These are phyloP conservation scores for Rosa rugosa DNA, from an alignment of 306 rosid genomes.

Conservation along the genomic window DNA sequence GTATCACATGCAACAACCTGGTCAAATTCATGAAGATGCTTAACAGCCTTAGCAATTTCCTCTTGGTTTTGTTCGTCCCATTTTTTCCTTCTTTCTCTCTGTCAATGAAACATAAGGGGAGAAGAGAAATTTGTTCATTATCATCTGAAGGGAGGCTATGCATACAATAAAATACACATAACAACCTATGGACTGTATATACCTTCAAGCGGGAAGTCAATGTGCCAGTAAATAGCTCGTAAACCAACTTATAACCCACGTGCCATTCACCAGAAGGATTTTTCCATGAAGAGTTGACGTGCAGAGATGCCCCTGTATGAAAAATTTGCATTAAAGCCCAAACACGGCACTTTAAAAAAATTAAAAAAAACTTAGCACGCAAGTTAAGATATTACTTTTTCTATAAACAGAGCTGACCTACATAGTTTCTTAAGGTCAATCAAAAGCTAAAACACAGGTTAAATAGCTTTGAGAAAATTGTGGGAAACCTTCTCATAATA, in stretches of 20 bases:
- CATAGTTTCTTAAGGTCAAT: not conserved
- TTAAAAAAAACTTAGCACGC: not conserved
- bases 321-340: constrained; percentile 30
- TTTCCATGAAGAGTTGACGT: constrained; percentile 76
- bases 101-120: constrained; percentile 27
- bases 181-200: constrained; percentile 22
- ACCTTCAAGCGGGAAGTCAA: constrained; percentile 92
- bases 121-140: constrained; percentile 4
- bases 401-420: not conserved
- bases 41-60: constrained; percentile 79
- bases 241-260: constrained; percentile 81
- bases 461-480: not conserved
- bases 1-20: constrained; percentile 55
- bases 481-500: not conserved
- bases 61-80: constrained; percentile 93
- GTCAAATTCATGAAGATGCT: constrained; percentile 81
- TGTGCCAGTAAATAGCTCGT: constrained; percentile 74
- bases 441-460: not conserved
- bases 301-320: constrained; percentile 67
- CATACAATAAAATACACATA: not conserved
- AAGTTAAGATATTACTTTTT: not conserved
- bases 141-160: not conserved
- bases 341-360: not conserved
- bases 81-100: constrained; percentile 84
- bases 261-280: constrained; percentile 99